Evolutionary conservation across 495 filamentous ascomycete species (phyloP), one percentile per base, ranked within the genome.

Genomic region (Penicillium dipodomyicola): DNA sequence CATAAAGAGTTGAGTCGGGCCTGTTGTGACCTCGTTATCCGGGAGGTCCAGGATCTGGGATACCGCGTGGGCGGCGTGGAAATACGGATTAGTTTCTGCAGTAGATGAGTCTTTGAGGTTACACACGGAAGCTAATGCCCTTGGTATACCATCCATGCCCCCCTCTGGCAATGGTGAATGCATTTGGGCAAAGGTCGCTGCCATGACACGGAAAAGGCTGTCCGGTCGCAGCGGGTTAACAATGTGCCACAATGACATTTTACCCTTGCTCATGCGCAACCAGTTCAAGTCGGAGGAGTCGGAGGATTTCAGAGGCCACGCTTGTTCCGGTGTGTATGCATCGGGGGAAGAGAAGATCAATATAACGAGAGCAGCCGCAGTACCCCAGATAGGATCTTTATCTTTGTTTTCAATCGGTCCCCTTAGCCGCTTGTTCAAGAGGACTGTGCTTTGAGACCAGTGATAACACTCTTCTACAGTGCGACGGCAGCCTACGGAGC

Each of bases 401-500:
- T 77, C 75, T 51, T 67, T 52, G 6, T 57, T n/a, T 53, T 65
- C 29, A 29, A 78, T 72, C 0, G 75, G 71, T 46, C 67, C 50
- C 3, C 48, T 40, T 52, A 80, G 32, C 33, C 65, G 61, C 37
- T 55, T 70, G 59, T 73, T 72, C 15, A 80, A 57, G 23, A 78
- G 67, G 25, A 50, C 47, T 43, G 69, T 75, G 49, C 64, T 66
- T 60, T 72, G 74, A 53, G 68, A 72, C 67, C 67, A 73, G 65
- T 80, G 76, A 52, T 76, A 75, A 22, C 64, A 72, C 51, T 76
- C 76, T 61, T 70, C 67, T 46, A 70, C 39, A 49, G 59, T 73
- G 46, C 71, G 72, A 20, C 54, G 66, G 43, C 12, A 17, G 49
- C 32, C 45, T 25, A 37, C n/a, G 33, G 65, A 49, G 32, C 40